A percentile compares a stretch with the other conserved stretches of the same genome.
Evolutionary conservation across 495 filamentous ascomycete species (phyloP).

Genomic region (Neurospora sp.): DNA sequence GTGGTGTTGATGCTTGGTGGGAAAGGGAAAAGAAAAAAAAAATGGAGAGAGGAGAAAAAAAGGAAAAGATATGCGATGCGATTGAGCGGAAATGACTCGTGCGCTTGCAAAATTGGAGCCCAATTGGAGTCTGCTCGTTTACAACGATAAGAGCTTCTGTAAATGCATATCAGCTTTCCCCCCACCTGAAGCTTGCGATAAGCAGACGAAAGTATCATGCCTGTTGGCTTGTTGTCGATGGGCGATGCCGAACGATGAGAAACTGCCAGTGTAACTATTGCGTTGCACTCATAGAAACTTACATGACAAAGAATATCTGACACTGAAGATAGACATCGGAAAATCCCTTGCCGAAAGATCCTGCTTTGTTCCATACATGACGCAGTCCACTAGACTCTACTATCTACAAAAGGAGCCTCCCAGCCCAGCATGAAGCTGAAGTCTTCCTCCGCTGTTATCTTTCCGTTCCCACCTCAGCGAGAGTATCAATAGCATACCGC

Average conservation of each 20-base stretch:
- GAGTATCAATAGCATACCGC: background rate
- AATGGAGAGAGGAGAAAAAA: background rate
- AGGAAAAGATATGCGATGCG: background rate
- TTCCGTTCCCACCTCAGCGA: background rate
- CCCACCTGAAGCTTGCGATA: background rate
- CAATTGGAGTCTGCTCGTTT: background rate
- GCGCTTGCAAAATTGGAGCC: background rate
- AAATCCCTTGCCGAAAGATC: background rate
- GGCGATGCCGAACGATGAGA: background rate
- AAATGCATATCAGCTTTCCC: background rate
- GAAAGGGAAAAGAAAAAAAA: conserved; percentile 1
- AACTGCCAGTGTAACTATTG: background rate
- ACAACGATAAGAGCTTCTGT: background rate
- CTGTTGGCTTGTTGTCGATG: background rate
- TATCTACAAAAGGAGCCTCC: background rate
- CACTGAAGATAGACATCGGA: background rate
- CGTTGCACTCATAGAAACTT: background rate
- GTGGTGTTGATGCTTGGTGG: background rate
- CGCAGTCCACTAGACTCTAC: background rate
- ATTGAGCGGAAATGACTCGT: background rate
- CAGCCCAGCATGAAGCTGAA: background rate
- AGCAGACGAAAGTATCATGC: background rate
- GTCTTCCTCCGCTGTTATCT: background rate
- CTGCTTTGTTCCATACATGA: background rate
- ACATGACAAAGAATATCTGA: background rate